Base-by-base conservation (phyloP, 805 yeast species). In the Candida ponderosae region DNA sequence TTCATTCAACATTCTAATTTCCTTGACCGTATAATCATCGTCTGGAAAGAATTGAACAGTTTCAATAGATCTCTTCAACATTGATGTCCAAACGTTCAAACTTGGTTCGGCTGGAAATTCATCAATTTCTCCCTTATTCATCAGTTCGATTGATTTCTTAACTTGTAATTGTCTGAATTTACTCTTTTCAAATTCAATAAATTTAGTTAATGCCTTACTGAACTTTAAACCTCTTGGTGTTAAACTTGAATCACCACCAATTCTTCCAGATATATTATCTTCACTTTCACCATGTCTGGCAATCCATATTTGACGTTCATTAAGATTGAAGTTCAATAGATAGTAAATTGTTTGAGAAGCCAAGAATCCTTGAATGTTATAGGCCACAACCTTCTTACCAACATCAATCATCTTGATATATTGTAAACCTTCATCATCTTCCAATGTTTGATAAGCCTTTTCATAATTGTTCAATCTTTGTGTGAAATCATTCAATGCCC, bases 361-460 rank as follows among this genome's bases (percentile, higher is more conserved):
- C 37, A 90, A 64, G 52, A 87, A 93, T 5, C 84, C 84, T 51
- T 85, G 85, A 40, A 90, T 84, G 53, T 89, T 87, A 57, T 81
- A 89, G 26, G 96, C 86, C 37, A 90, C 94, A 29, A 90, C 87
- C 57, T 90, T 93, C 51, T 85, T 79, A 7, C 98, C 97, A 10
- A 89, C 97, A 57, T 90, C 90, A 39, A 90, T 87, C 95, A 90
- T 88, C 59, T 90, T 88, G 46, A 89, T 85, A 51, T 88, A 93
- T 56, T 86, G 96, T 29, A 81, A 64, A 32, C 69, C 65, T 48
- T 82, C 90, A 16, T 68, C 73, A 32, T 85, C 94, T 45, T 83
- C 95, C 28, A 90, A 81, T 1, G 96, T 82, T 58, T 93, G 89
- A 59, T 90, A 90, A 2, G 90, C 96, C 56, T 71, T 75, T 55